Evolutionary conservation across 805 yeast genomes (phyloP).

Genomic region (Starmerella asiatica): DNA sequence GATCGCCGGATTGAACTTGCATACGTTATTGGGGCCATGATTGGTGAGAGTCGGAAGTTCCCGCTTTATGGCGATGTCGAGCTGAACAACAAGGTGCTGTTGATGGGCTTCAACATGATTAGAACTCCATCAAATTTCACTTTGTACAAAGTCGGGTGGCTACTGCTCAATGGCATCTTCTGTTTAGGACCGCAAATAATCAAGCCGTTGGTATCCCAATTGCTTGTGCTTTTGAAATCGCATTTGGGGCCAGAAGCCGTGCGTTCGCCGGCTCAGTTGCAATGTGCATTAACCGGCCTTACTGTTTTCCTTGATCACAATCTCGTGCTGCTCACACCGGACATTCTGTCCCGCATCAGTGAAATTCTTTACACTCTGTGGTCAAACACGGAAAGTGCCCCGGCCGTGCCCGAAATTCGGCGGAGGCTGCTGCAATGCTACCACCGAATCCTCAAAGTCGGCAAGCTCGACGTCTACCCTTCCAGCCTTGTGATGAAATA

Average conservation of each 20-base stretch:
- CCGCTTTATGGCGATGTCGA: conserved; percentile 17
- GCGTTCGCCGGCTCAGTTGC: conserved; percentile 23
- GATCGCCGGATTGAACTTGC: conserved; percentile 6
- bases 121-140: conserved; percentile 4
- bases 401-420: conserved; percentile 19
- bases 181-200: conserved; percentile 44
- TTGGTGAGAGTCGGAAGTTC: conserved; percentile 7
- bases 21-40: conserved; percentile 15
- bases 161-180: conserved; percentile 48
- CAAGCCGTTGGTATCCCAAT: conserved; percentile 42
- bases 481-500: conserved; percentile 32
- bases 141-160: conserved; percentile 37
- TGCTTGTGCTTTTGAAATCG: conserved; percentile 51
- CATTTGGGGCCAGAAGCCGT: conserved; percentile 31
- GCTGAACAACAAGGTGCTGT: conserved; percentile 10
- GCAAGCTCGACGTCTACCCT: conserved; percentile 15
- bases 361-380: conserved; percentile 36
- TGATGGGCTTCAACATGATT: conserved; percentile 7
- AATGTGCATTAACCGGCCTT: conserved; percentile 44
- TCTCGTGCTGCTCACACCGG: conserved; percentile 30
- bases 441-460: conserved; percentile 13
- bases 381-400: conserved; percentile 18
- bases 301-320: conserved; percentile 35
- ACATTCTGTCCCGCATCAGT: conserved; percentile 35
- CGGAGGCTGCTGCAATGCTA: conserved; percentile 19